Percentiles rank a stretch among this genome's conserved stretches.
These are phyloP conservation scores for Bryoerythrophyllum caledonicum DNA, from an alignment of 225 moss, liverwort and hornwort genomes.

Conservation along the genomic window DNA sequence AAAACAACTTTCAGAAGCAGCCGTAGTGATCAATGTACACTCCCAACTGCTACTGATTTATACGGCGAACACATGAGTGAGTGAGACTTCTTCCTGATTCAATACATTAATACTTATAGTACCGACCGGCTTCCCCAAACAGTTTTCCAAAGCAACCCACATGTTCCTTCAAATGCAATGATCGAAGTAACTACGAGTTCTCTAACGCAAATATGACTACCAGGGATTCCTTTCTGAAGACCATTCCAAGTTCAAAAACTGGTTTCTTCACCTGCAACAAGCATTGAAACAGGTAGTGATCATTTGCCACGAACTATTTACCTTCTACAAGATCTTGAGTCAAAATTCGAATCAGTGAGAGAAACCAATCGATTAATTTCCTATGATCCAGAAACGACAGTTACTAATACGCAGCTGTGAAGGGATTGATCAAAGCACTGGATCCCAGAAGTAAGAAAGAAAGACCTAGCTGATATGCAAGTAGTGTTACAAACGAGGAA, in stretches of 20 bases:
- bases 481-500: not conserved
- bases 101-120: no score
- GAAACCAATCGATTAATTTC: not conserved
- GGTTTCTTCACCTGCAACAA: constrained; percentile 1
- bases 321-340: not conserved
- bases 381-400: not conserved
- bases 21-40: no score
- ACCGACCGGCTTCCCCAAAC: no score
- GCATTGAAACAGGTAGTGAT: not conserved
- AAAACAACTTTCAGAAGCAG: no score
- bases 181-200: no score
- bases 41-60: no score
- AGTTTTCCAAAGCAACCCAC: no score
- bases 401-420: no score
- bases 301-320: not conserved
- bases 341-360: not conserved
- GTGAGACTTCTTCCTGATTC: no score
- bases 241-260: not conserved
- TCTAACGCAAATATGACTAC: not conserved
- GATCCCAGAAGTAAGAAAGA: not conserved
- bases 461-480: not conserved
- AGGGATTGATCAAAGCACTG: not conserved
- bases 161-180: no score
- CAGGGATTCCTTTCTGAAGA: not conserved
- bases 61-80: no score